A percentile compares a stretch with the other conserved stretches of the same genome.
phyloP scores from a whole-genome alignment of 106 monocot genomes.

The Dioscorea dumetorum region DNA sequence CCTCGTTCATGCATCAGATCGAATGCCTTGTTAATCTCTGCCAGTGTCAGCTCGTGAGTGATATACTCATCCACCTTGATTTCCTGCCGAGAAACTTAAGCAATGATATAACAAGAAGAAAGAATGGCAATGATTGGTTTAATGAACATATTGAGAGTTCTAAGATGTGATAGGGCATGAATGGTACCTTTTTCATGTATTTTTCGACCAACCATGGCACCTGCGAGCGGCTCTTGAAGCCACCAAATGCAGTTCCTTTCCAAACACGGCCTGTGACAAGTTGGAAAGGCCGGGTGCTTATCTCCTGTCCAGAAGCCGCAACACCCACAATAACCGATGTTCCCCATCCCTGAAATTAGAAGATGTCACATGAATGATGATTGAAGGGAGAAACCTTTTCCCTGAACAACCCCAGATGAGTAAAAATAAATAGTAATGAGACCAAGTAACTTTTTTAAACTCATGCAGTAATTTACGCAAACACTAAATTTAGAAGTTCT shows the following conservation, averaged over 20 bases:
- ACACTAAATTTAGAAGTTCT: too few relatives aligned
- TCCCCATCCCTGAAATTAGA: constrained; percentile 75
- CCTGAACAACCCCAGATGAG: too few relatives aligned
- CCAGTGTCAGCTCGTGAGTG: constrained; percentile 60
- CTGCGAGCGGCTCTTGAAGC: constrained; percentile 98
- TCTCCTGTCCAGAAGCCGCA: constrained; percentile 96
- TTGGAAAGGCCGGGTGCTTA: constrained; percentile 91
- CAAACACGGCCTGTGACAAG: constrained; percentile 99
- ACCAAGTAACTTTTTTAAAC: too few relatives aligned
- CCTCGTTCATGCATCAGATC: constrained; percentile 75
- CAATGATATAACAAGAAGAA: background rate
- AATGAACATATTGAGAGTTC: background rate
- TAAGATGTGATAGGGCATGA: background rate
- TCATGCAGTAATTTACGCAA: too few relatives aligned
- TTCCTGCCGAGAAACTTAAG: constrained; percentile 28
- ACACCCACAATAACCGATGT: constrained; percentile 98
- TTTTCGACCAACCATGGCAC: constrained; percentile 96
- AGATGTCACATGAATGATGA: too few relatives aligned
- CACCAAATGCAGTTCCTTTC: constrained; percentile 99
- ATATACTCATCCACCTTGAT: constrained; percentile 96
- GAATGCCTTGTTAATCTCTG: constrained; percentile 85
- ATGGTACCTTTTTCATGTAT: constrained; percentile 86
- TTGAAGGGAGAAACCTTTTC: too few relatives aligned
- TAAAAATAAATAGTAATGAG: too few relatives aligned
- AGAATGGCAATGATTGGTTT: too few relatives aligned